Base-by-base conservation (phyloP, 495 filamentous ascomycete genomes). In the Elaphomyces granulatus region DNA sequence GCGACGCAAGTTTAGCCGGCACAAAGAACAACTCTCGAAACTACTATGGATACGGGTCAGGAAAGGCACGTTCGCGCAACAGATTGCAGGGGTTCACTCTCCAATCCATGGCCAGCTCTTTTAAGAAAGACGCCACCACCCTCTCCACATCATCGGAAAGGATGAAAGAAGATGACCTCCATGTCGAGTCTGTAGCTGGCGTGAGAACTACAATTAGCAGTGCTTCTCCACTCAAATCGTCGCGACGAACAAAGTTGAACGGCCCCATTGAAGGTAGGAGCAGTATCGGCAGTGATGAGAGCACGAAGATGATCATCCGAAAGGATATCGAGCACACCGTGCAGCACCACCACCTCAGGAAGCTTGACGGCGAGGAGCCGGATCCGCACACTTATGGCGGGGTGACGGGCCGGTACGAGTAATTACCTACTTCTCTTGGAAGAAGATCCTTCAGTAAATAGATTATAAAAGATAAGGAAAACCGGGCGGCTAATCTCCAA, bases 321-420 rank as follows among this genome's bases (percentile, higher is more conserved):
- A 66, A 67, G 41, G 65, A 70, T 42, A 53, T 64, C 8, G 51
- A 55, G 39, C 67, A 65, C 45, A 54, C 50, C 15, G 53, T 66
- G 26, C 51, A 60, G 20, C 54, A 45, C 40, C 40, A 45, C 20
- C 18, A 39, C 12, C 6, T 28, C 23, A 6, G 23, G 12, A 12
- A 28, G 23, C 6, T 12, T 12, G 12, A 28, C 12, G 6, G 6
- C 23, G 23, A 28, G 23, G 23, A 28, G n/a, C n/a, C n/a, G n/a
- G n/a, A n/a, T n/a, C n/a, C n/a, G n/a, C n/a, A n/a, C n/a, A n/a
- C n/a, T n/a, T n/a, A n/a, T n/a, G n/a, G n/a, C n/a, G n/a, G n/a
- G n/a, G n/a, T n/a, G n/a, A n/a, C n/a, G n/a, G n/a, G n/a, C n/a
- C n/a, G n/a, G n/a, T n/a, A n/a, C n/a, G n/a, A n/a, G n/a, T n/a